These are phyloP conservation scores for Metarhizium robertsii DNA, from an alignment of 2,329 filamentous ascomycete genomes.

Conservation along the genomic window DNA sequence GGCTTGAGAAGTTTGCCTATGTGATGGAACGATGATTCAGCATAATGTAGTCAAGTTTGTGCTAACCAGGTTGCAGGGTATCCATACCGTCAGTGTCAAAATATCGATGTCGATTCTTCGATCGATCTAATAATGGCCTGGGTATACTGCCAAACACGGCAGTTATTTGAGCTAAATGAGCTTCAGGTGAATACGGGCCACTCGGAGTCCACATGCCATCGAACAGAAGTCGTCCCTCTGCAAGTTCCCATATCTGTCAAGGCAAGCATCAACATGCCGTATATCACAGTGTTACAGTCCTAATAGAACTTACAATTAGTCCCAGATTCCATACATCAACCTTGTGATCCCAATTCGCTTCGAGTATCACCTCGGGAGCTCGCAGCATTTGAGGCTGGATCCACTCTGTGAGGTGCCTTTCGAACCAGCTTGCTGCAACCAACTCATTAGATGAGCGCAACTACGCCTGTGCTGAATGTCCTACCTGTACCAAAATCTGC, in stretches of 20 bases:
- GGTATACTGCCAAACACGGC: constrained; percentile 13
- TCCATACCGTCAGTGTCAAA: not conserved
- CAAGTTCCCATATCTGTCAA: constrained; percentile 15
- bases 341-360: constrained; percentile 15
- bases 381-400: constrained; percentile 17
- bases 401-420: constrained; percentile 16
- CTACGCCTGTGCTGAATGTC: not conserved
- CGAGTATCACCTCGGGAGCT: constrained; percentile 17
- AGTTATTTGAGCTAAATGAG: constrained; percentile 16
- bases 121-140: not conserved
- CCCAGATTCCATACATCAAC: constrained; percentile 17
- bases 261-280: not conserved
- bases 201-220: constrained; percentile 13
- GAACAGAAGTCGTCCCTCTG: constrained; percentile 13
- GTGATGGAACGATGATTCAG: not conserved
- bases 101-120: not conserved
- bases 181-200: constrained; percentile 12
- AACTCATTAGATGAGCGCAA: not conserved
- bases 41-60: not conserved
- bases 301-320: constrained; percentile 3
- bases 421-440: constrained; percentile 13
- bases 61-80: not conserved
- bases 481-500: constrained; percentile 14
- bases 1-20: constrained; percentile 8
- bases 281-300: not conserved